Conservation (phyloP, 495 filamentous ascomycete genomes). For the Trichoderma erinaceum region DNA sequence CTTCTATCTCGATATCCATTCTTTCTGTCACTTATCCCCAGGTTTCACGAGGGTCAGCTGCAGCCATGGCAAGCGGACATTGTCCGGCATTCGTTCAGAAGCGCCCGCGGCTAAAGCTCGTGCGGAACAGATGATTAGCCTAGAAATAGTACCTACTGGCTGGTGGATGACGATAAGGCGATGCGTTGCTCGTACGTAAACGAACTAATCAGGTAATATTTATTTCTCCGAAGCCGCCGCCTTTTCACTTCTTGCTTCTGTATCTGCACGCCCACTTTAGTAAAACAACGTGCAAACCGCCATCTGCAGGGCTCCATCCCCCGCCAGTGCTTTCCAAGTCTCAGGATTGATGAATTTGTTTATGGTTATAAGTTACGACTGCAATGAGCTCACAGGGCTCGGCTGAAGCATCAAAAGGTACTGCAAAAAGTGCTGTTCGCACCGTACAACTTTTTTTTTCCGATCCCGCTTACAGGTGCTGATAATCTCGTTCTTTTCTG, state of each 20-base stretch:
- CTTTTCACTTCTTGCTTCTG: neutral
- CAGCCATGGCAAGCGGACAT: too few species aligned
- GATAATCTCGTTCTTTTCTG: neutral
- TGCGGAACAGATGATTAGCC: neutral
- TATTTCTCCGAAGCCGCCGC: neutral
- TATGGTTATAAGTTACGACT: neutral
- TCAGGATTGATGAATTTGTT: neutral
- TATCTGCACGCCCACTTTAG: neutral
- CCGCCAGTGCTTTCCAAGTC: neutral
- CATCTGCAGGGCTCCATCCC: too few species aligned
- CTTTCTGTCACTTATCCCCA: too few species aligned
- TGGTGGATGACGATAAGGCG: neutral
- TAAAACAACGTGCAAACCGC: neutral
- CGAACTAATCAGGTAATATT: slow-evolving; percentile 6
- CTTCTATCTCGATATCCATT: too few species aligned
- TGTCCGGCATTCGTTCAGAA: neutral
- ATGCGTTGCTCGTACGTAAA: slow-evolving; percentile 2
- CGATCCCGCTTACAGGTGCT: neutral
- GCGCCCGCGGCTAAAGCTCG: neutral
- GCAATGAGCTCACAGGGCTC: slow-evolving; percentile 11
- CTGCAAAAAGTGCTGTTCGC: neutral
- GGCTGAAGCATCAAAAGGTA: slow-evolving; percentile 6
- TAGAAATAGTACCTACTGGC: neutral
- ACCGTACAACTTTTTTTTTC: neutral
- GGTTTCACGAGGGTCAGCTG: too few species aligned